Evolutionary conservation across 805 yeast genomes (phyloP).

Genomic region (Scheffersomyces spartinae): DNA sequence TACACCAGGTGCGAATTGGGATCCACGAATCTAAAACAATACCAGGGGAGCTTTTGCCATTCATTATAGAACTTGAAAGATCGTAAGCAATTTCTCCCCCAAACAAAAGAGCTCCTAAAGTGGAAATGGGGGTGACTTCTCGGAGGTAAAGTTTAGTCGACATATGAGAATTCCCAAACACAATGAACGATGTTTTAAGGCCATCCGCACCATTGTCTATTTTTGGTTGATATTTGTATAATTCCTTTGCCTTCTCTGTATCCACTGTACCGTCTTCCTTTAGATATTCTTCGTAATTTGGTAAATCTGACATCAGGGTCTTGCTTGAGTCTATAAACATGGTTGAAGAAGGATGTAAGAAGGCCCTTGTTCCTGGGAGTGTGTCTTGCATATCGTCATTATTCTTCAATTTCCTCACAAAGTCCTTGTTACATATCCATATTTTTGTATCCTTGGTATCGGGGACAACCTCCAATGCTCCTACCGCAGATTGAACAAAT

Average conservation of each 20-base stretch:
- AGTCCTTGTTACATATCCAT: slow-evolving; percentile 60
- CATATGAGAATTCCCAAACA: slow-evolving; percentile 46
- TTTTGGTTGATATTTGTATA: slow-evolving; percentile 11
- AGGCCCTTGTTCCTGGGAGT: slow-evolving; percentile 59
- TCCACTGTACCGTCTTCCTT: slow-evolving; percentile 1
- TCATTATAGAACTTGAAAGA: slow-evolving; percentile 25
- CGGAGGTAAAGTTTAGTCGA: slow-evolving; percentile 62
- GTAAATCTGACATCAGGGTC: slow-evolving; percentile 10
- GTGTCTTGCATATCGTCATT: slow-evolving; percentile 5
- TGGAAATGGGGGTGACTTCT: slow-evolving; percentile 71
- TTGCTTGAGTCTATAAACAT: slow-evolving; percentile 38
- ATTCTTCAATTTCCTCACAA: slow-evolving; percentile 8
- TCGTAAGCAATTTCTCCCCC: slow-evolving; percentile 67
- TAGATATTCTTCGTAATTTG: slow-evolving; percentile 1
- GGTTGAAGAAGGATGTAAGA: slow-evolving; percentile 79
- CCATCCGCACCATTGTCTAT: slow-evolving; percentile 33
- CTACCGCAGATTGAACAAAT: slow-evolving; percentile 55
- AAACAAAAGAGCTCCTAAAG: slow-evolving; percentile 63
- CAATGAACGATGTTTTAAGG: slow-evolving; percentile 45
- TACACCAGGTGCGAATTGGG: slow-evolving; percentile 87
- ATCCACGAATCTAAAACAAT: slow-evolving; percentile 82
- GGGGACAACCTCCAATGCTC: slow-evolving; percentile 78
- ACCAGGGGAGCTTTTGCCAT: slow-evolving; percentile 60
- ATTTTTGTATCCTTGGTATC: slow-evolving; percentile 64
- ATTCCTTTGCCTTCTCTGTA: slow-evolving; percentile 5